Evolutionary conservation across 345 rosid species (phyloP).

Genomic region (Gossypium turneri): DNA sequence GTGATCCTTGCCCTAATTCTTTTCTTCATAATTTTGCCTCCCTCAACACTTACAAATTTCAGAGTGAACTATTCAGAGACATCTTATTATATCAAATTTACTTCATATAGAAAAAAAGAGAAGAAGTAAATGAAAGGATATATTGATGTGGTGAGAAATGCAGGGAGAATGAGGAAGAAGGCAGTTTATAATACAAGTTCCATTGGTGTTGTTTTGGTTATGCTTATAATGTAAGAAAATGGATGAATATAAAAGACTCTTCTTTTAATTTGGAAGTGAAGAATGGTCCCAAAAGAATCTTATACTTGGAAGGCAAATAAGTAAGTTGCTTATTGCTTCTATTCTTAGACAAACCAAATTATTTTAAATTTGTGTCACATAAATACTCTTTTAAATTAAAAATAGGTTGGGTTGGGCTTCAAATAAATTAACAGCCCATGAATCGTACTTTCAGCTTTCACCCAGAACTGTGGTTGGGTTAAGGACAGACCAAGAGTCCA

Average conservation of each 20-base stretch:
- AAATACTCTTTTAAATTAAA: no score
- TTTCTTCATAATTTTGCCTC: conserved; percentile 27
- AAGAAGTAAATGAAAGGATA: not conserved
- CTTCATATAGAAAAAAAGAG: not conserved
- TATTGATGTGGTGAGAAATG: not conserved
- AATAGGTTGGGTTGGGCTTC: no score
- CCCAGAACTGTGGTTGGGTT: no score
- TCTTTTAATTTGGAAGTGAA: conserved; percentile 11
- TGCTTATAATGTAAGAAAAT: conserved; percentile 6
- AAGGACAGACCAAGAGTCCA: no score
- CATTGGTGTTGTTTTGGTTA: not conserved
- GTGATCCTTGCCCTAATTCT: conserved; percentile 16
- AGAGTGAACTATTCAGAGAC: not conserved
- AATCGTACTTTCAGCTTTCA: no score
- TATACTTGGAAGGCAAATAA: conserved; percentile 9
- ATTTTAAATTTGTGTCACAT: no score
- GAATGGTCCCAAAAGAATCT: not conserved
- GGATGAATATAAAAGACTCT: not conserved
- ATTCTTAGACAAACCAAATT: no score
- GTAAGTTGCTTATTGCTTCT: not conserved
- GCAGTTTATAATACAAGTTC: not conserved
- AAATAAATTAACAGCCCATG: no score
- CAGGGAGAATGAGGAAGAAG: not conserved
- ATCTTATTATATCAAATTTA: not conserved
- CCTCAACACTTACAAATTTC: not conserved